Conservation (phyloP, 2,329 filamentous ascomycete genomes). For the Fusarium graminum region DNA sequence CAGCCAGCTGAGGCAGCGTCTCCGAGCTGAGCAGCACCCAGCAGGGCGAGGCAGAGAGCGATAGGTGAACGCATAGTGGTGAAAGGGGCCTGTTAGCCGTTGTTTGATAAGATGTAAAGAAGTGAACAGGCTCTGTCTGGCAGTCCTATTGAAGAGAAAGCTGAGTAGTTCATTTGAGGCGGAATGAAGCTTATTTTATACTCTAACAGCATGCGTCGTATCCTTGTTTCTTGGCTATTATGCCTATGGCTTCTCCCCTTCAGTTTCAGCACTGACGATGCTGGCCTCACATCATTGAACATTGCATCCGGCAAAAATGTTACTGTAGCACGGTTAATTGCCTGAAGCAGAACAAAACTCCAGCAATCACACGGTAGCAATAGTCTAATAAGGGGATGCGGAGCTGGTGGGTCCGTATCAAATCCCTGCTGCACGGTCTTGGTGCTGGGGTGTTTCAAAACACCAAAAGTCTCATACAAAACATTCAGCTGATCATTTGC, state of each 20-base stretch:
- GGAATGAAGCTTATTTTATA: slow-evolving; percentile 5
- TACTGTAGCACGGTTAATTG: not conserved
- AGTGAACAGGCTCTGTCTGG: slow-evolving; percentile 25
- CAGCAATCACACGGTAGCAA: slow-evolving; percentile 1
- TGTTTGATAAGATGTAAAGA: not conserved
- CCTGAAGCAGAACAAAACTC: slow-evolving; percentile 4
- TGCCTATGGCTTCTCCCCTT: not conserved
- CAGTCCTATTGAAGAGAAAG: slow-evolving; percentile 22
- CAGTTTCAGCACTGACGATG: not conserved
- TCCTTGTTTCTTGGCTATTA: not conserved
- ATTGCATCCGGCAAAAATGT: slow-evolving; percentile 9
- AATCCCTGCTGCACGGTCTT: slow-evolving; percentile 4
- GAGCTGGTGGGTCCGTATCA: slow-evolving; percentile 23
- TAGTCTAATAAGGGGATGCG: slow-evolving; percentile 18
- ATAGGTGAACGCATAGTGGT: slow-evolving; percentile 21
- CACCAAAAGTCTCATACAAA: slow-evolving; percentile 19
- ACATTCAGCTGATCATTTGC: slow-evolving; percentile 18
- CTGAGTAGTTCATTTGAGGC: not conserved
- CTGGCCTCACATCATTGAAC: slow-evolving; percentile 5
- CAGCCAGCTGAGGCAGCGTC: slow-evolving; percentile 53
- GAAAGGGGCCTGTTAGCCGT: slow-evolving; percentile 8
- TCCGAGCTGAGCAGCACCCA: slow-evolving; percentile 26
- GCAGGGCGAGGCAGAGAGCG: slow-evolving; percentile 22
- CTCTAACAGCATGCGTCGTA: not conserved
- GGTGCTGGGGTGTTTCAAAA: slow-evolving; percentile 27